A percentile compares a stretch with the other conserved stretches of the same genome.
phyloP scores from a whole-genome alignment of 2,329 filamentous ascomycete species.

The Alternaria consortialis region DNA sequence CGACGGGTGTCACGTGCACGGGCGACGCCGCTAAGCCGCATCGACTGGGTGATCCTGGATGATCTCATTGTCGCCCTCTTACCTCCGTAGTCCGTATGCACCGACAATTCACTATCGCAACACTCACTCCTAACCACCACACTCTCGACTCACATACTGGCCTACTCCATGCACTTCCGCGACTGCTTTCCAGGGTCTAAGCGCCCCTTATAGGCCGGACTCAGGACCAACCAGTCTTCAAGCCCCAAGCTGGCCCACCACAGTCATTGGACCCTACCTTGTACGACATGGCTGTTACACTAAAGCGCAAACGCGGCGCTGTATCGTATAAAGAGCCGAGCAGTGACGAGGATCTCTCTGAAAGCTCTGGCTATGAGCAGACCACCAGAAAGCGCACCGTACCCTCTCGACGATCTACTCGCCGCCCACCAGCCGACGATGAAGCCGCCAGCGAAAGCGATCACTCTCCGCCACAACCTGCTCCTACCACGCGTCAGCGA shows the following conservation, averaged over 20 bases:
- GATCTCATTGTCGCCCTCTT: constrained; percentile 14
- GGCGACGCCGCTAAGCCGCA: constrained; percentile 5
- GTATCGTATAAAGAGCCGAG: constrained; percentile 51
- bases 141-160: not conserved
- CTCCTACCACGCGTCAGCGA: constrained; percentile 6
- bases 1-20: constrained; percentile 12
- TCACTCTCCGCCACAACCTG: constrained; percentile 10
- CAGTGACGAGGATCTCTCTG: constrained; percentile 43
- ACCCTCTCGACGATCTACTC: constrained; percentile 38
- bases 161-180: constrained; percentile 9
- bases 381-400: constrained; percentile 22
- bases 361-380: constrained; percentile 27
- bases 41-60: not conserved
- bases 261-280: constrained; percentile 3
- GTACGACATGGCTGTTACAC: constrained; percentile 36
- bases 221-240: not conserved
- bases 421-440: constrained; percentile 29
- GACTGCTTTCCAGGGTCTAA: constrained; percentile 7
- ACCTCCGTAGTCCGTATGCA: constrained; percentile 16
- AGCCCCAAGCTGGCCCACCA: not conserved
- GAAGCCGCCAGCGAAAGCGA: constrained; percentile 23
- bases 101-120: constrained; percentile 12
- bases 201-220: constrained; percentile 4
- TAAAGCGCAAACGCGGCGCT: constrained; percentile 48
- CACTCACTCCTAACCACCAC: not conserved